phyloP scores from a whole-genome alignment of 371 early-diverging fungal genomes.

The Lichtheimia ornata region DNA sequence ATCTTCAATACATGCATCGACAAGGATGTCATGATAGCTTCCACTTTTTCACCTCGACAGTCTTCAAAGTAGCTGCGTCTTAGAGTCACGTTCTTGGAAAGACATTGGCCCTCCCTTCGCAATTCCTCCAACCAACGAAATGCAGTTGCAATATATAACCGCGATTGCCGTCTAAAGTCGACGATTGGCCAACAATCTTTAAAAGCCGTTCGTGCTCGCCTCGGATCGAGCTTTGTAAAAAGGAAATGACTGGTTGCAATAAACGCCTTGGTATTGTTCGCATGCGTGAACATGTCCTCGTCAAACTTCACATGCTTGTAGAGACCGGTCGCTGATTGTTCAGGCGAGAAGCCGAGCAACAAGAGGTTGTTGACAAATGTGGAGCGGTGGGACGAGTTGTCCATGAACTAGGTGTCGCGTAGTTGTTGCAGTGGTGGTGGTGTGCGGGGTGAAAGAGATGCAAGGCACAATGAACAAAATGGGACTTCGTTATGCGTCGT shows the following conservation, averaged over 20 bases:
- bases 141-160: conserved; percentile 34
- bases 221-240: conserved; percentile 27
- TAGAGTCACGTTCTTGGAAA: conserved; percentile 15
- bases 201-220: conserved; percentile 17
- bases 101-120: conserved; percentile 4
- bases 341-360: conserved; percentile 23
- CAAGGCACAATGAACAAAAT: too few relatives aligned
- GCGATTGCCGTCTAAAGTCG: conserved; percentile 29
- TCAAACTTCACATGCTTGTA: conserved; percentile 19
- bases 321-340: conserved; percentile 12
- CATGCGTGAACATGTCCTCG: conserved; percentile 23
- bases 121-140: conserved; percentile 40
- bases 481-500: too few relatives aligned
- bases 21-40: conserved; percentile 31
- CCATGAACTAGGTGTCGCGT: not conserved
- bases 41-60: conserved; percentile 34
- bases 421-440: too few relatives aligned
- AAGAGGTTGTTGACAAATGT: conserved; percentile 11
- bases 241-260: conserved; percentile 38
- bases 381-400: not conserved
- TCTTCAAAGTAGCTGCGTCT: conserved; percentile 44
- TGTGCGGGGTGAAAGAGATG: too few relatives aligned
- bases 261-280: conserved; percentile 34
- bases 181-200: conserved; percentile 44
- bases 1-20: conserved; percentile 16